phyloP scores from a whole-genome alignment of 805 yeast species.

The Brettanomyces anomalus region DNA sequence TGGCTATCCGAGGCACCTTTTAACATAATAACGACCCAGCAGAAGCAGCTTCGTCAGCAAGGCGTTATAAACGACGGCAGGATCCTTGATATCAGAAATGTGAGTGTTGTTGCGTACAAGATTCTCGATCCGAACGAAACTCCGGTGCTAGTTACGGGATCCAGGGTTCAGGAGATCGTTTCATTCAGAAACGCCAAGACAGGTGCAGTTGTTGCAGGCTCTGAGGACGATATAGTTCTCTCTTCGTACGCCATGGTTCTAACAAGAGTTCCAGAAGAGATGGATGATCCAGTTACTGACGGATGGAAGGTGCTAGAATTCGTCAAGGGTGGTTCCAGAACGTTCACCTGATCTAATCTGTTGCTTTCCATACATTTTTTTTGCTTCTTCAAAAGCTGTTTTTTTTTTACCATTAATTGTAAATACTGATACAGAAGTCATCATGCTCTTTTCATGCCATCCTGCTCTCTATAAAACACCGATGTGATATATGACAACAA shows the following conservation, averaged over 20 bases:
- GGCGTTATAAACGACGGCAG: constrained; percentile 86
- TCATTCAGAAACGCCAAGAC: constrained; percentile 83
- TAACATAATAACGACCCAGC: constrained; percentile 89
- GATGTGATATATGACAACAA: no score
- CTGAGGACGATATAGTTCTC: constrained; percentile 85
- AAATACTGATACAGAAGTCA: background rate
- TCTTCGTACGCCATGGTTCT: constrained; percentile 95
- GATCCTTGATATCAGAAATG: constrained; percentile 90
- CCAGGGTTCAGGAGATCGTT: constrained; percentile 95
- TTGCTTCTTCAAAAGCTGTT: no score
- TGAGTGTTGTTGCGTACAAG: constrained; percentile 84
- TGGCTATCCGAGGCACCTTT: constrained; percentile 98
- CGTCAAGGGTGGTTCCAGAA: constrained; percentile 88
- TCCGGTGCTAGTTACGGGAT: constrained; percentile 88
- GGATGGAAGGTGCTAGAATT: constrained; percentile 97
- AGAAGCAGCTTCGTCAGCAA: constrained; percentile 86
- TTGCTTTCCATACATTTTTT: background rate
- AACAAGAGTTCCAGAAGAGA: constrained; percentile 86
- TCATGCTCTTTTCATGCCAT: background rate
- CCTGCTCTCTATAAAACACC: no score
- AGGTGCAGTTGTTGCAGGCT: constrained; percentile 92
- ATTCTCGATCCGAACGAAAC: constrained; percentile 81
- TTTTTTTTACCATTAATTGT: background rate
- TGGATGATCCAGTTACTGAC: constrained; percentile 83
- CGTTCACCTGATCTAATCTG: constrained; percentile 49